phyloP scores from a whole-genome alignment of 371 early-diverging fungal genomes.

The Zopfochytrium polystomum region DNA sequence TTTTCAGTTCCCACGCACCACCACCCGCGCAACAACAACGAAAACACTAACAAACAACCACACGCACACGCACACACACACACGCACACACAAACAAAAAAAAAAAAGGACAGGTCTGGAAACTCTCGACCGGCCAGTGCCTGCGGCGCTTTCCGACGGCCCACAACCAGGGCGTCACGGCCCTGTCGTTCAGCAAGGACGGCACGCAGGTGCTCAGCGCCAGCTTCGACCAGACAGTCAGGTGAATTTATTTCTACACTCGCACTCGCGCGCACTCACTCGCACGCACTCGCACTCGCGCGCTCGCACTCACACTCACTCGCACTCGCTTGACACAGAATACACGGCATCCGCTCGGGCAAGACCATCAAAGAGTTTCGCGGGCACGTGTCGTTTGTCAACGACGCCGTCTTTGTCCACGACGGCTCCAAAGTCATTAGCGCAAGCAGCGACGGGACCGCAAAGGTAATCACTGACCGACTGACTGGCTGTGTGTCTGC shows the following conservation, averaged over 20 bases:
- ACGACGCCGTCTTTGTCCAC: conserved; percentile 65
- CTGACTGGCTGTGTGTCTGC: too few relatives aligned
- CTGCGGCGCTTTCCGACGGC: conserved; percentile 72
- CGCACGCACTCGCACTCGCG: too few relatives aligned
- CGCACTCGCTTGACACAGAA: conserved; percentile 34
- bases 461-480: conserved; percentile 67
- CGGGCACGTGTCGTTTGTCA: conserved; percentile 87
- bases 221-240: conserved; percentile 74
- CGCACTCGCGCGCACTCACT: too few relatives aligned
- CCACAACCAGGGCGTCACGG: conserved; percentile 80
- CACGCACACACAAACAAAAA: too few relatives aligned
- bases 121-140: conserved; percentile 71
- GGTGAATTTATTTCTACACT: conserved; percentile 52
- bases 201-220: conserved; percentile 71
- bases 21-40: too few relatives aligned
- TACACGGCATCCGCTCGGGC: conserved; percentile 86
- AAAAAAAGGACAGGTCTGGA: too few relatives aligned
- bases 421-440: conserved; percentile 69
- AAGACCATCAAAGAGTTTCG: conserved; percentile 82
- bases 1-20: too few relatives aligned
- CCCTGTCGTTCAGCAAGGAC: conserved; percentile 70
- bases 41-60: too few relatives aligned
- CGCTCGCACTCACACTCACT: neutral
- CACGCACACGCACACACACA: too few relatives aligned
- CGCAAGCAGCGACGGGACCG: conserved; percentile 82